phyloP scores from a whole-genome alignment of 2,329 filamentous ascomycete species.

The Lecanoromycetidae sp. region DNA sequence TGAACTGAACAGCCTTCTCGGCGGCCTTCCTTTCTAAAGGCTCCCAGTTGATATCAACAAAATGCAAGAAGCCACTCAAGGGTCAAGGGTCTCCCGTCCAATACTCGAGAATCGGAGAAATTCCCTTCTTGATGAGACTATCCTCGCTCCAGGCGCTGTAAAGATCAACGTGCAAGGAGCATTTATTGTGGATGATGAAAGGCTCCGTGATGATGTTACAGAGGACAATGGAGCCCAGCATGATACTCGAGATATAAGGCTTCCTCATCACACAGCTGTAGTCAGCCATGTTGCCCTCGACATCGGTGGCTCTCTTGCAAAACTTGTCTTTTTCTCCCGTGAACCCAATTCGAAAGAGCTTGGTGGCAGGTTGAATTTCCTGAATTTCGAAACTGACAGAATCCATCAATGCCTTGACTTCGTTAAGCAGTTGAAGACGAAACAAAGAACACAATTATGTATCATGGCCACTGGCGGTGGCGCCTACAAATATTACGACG shows the following conservation, averaged over 20 bases:
- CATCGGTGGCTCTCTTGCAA: slow-evolving; percentile 90
- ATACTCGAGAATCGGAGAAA: slow-evolving; percentile 3
- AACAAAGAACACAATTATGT: slow-evolving; percentile 58
- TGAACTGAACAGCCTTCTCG: no score
- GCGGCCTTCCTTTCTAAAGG: no score
- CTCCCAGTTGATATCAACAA: no score
- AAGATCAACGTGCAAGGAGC: slow-evolving; percentile 95
- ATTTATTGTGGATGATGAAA: slow-evolving; percentile 77
- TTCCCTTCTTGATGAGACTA: slow-evolving; percentile 35
- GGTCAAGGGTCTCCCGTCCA: not conserved
- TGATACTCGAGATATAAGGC: slow-evolving; percentile 84
- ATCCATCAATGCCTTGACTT: slow-evolving; percentile 92
- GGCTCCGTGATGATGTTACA: slow-evolving; percentile 33
- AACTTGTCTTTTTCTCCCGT: slow-evolving; percentile 93
- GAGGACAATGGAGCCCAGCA: slow-evolving; percentile 46
- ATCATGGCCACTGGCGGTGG: slow-evolving; percentile 95
- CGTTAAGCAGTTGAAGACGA: slow-evolving; percentile 64
- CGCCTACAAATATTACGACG: slow-evolving; percentile 93
- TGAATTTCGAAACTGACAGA: slow-evolving; percentile 88
- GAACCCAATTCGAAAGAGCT: slow-evolving; percentile 67
- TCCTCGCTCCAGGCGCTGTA: slow-evolving; percentile 54
- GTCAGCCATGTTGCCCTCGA: slow-evolving; percentile 96
- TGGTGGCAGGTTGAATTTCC: slow-evolving; percentile 84
- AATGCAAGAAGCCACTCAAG: not conserved
- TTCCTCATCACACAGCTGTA: slow-evolving; percentile 87